Base-by-base conservation (phyloP, 1,284 basidiomycete genomes). In the Cryptococcus jaspeensis region DNA sequence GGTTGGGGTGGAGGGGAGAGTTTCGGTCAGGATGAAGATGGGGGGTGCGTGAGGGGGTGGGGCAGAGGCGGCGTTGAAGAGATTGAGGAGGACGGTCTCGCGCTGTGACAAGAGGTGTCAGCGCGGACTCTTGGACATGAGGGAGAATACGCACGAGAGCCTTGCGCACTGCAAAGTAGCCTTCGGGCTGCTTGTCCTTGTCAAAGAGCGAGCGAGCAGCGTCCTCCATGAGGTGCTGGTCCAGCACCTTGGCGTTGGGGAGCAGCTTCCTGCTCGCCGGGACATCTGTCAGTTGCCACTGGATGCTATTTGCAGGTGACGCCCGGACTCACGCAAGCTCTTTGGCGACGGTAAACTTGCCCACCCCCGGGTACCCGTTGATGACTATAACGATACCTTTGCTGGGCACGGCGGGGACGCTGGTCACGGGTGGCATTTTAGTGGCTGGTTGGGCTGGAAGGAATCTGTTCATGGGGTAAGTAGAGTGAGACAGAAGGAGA, bases 341-440 rank as follows among this genome's bases (percentile, higher is more conserved):
- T 37, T 57, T 48, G 2, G 69, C 69, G 12, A 66, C 63, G 6
- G 65, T 56, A 11, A 59, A 56, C 55, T 73, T 73, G 44, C 71
- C 71, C 11, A 71, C 65, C 2, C 62, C 69, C 18, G 71, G 71
- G 56, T 67, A 71, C 4, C 71, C 71, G 48, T 71, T 70, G 57
- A 72, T 61, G 35, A 73, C 58, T 28, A 73, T 59, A 20, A 58
- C 40, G 32, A 58, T 61, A 48, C 58, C 59, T 1, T 32, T 32
- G 28, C 28, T 32, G 28, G 28, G 28, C 28, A 32, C 28, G 28
- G 28, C 28, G 28, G 28, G 28, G 28, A 32, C 9, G 28, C 28
- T 32, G 28, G 28, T 32, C 28, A 32, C 4, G 28, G 28, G 5
- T 4, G 28, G 28, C 28, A 32, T 32, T 4, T 32, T 32, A 9